phyloP scores from a whole-genome alignment of 2,329 filamentous ascomycete species.

The Fusarium keratoplasticum region DNA sequence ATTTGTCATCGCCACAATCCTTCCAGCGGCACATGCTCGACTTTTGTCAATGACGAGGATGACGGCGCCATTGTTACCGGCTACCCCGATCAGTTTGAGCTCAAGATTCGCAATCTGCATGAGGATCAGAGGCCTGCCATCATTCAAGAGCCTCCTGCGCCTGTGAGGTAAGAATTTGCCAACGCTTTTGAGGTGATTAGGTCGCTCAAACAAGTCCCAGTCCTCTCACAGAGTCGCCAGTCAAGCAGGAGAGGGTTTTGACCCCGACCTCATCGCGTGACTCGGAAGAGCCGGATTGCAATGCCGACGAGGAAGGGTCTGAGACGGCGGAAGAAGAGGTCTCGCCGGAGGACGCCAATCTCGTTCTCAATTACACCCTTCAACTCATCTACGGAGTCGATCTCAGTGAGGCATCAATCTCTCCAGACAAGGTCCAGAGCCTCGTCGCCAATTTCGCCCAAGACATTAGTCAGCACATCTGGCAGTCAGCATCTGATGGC shows the following conservation, averaged over 20 bases:
- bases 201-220: conserved; percentile 22
- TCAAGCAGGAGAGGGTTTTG: conserved; percentile 35
- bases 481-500: conserved; percentile 45
- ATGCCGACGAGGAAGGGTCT: conserved; percentile 31
- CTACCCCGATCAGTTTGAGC: conserved; percentile 41
- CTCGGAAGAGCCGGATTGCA: neutral
- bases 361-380: conserved; percentile 50
- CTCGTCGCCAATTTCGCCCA: conserved; percentile 50
- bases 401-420: conserved; percentile 47
- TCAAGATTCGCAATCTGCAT: conserved; percentile 37
- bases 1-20: conserved; percentile 49
- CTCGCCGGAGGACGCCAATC: conserved; percentile 49
- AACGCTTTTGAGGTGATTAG: no score
- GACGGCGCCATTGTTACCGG: conserved; percentile 43
- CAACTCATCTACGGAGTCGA: conserved; percentile 55
- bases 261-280: conserved; percentile 34
- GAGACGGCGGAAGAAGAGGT: conserved; percentile 45
- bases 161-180: conserved; percentile 22
- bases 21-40: conserved; percentile 52
- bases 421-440: conserved; percentile 43
- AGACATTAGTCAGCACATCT: conserved; percentile 49
- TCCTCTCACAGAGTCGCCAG: conserved; percentile 27
- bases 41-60: conserved; percentile 53
- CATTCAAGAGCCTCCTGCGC: conserved; percentile 16
- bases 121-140: conserved; percentile 6